Base-by-base conservation (phyloP, 495 filamentous ascomycete species). In the Penicillium cataractarum region DNA sequence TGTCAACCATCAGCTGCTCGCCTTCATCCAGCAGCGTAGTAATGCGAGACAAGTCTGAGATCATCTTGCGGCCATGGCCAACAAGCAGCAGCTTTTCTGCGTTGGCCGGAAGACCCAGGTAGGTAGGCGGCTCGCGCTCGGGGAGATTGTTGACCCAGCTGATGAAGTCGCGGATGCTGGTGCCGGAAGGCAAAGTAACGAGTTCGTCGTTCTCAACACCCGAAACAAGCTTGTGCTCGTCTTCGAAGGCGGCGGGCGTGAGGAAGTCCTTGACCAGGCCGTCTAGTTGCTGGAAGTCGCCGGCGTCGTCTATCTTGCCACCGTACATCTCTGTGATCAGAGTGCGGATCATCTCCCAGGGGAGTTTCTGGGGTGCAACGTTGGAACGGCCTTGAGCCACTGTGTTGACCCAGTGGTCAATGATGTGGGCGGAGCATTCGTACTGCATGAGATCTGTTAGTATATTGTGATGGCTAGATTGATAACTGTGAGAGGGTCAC, bases 41-140 rank as follows among this genome's bases (percentile, higher is more conserved):
- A 49, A 99, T 88, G 69, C 88, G 89, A 65, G 86, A 87, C 72
- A 98, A 66, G 78, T 97, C 93, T 62, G 83, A 83, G 65, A 97
- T 89, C 87, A 97, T 87, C 70, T 89, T 91, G 64, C 83, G 84
- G 42, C 94, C 95, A 71, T 97, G 89, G 15, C 92, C 93, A 35
- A 97, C 92, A 46, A 99, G 76, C 69, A 99, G 75, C 73, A 99
- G 69, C 78, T 98, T 98, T 86, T 99, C 95, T 51, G 95, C 96
- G 71, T 98, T 97, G 24, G 93, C 91, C 39, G 95, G 96, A 60
- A 99, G 75, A 27, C 95, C 96, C n/a, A 99, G 81, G 72, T 97
- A 99, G 7, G 93, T 97, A 1, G 95, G 95, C 48, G 95, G 95
- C 72, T 99, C 95, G 68, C 95, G 85, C 82, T 99, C 95, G 13